Percentiles rank a stretch among this genome's conserved stretches.
These are phyloP conservation scores for Pholiota adiposa DNA, from an alignment of 1,284 basidiomycete genomes.

Conservation along the genomic window DNA sequence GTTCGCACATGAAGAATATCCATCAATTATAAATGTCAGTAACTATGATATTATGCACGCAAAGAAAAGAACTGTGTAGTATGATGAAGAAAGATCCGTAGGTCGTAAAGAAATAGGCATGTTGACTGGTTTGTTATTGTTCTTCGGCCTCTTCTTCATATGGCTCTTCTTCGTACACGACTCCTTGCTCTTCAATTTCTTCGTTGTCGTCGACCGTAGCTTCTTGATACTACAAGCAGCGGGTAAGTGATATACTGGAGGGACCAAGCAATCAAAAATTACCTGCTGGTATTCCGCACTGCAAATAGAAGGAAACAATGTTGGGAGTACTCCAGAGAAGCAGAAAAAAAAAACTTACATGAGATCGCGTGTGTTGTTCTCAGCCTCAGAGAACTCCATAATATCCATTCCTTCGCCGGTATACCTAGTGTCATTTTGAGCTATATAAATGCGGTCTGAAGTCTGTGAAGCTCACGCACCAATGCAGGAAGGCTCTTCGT, in stretches of 20 bases:
- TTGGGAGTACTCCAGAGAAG: neutral
- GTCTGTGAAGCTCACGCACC: constrained; percentile 43
- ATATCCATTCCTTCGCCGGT: constrained; percentile 90
- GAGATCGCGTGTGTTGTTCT: constrained; percentile 82
- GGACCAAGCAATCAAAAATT: constrained; percentile 17
- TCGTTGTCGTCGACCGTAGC: constrained; percentile 47
- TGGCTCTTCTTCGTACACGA: constrained; percentile 4
- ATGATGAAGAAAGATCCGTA: neutral
- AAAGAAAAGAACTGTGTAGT: neutral
- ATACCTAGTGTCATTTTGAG: constrained; percentile 50
- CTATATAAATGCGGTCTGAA: neutral
- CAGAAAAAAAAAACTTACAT: constrained; percentile 55
- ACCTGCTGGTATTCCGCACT: constrained; percentile 79
- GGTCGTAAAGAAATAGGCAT: neutral
- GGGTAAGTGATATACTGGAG: neutral
- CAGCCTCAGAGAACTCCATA: constrained; percentile 93
- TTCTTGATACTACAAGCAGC: constrained; percentile 62
- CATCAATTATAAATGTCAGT: neutral
- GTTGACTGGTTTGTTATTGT: neutral
- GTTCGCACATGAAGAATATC: neutral
- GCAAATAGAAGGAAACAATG: constrained; percentile 9
- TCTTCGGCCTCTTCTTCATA: constrained; percentile 1
- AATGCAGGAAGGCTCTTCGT: constrained; percentile 86
- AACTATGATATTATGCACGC: neutral
- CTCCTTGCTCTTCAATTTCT: constrained; percentile 30